phyloP scores from a whole-genome alignment of 495 filamentous ascomycete genomes.

The Penicillium odoratum region DNA sequence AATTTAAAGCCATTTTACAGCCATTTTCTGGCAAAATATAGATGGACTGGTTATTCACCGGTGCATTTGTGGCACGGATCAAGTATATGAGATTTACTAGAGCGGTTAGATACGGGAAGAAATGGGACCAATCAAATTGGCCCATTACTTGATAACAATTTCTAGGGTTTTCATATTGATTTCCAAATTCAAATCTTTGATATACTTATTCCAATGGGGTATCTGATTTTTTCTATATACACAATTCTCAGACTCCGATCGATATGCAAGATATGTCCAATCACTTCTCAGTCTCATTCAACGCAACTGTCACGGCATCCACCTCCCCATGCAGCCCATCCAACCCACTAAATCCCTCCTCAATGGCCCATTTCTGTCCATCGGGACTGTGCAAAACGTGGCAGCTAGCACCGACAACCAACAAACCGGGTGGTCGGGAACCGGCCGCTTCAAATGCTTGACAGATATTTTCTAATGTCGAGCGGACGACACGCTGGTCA shows the following conservation, averaged over 20 bases:
- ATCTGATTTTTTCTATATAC: slow-evolving; percentile 30
- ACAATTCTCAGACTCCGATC: slow-evolving; percentile 11
- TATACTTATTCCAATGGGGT: slow-evolving; percentile 13
- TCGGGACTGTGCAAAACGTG: slow-evolving; percentile 62
- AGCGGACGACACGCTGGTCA: slow-evolving; percentile 89
- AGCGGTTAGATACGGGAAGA: neutral
- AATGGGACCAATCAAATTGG: neutral
- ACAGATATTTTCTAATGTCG: slow-evolving; percentile 75
- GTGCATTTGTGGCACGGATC: too few relatives aligned
- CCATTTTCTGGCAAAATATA: neutral
- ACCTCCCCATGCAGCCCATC: slow-evolving; percentile 38
- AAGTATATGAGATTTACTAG: neutral
- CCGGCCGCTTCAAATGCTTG: slow-evolving; percentile 88
- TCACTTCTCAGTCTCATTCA: neutral
- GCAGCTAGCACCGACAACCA: slow-evolving; percentile 87
- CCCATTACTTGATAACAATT: neutral
- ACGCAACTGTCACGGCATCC: slow-evolving; percentile 14
- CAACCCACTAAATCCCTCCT: slow-evolving; percentile 81
- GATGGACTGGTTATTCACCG: neutral
- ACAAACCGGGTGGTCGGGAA: slow-evolving; percentile 81
- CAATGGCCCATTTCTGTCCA: slow-evolving; percentile 75
- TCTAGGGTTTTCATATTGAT: too few relatives aligned
- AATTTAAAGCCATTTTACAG: neutral
- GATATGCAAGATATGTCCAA: slow-evolving; percentile 2
- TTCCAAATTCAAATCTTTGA: too few relatives aligned